Evolutionary conservation across 1,139 yeast genomes (phyloP).

Genomic region (Cylindricascospora bacillispora): DNA sequence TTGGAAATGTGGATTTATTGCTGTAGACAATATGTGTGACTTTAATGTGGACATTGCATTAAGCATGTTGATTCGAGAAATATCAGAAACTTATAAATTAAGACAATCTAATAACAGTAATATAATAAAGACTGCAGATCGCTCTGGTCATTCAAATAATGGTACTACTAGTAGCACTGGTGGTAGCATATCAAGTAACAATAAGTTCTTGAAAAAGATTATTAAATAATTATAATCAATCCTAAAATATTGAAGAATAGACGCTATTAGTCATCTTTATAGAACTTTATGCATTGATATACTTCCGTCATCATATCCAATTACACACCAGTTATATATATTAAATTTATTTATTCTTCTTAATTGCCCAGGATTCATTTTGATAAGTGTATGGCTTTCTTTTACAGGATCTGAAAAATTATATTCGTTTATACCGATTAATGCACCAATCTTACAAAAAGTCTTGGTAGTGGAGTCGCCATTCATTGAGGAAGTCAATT

Average conservation of each 20-base stretch:
- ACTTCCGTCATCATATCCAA: slow-evolving; percentile 24
- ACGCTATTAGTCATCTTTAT: no score
- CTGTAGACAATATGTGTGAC: slow-evolving; percentile 39
- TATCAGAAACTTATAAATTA: slow-evolving; percentile 31
- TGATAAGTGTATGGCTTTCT: not conserved
- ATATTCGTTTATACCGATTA: not conserved
- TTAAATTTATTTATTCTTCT: slow-evolving; percentile 11
- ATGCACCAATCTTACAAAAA: slow-evolving; percentile 2
- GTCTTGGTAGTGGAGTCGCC: not conserved
- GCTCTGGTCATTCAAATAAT: no score
- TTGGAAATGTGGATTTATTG: slow-evolving; percentile 57
- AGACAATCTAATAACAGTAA: not conserved
- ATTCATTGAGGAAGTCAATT: no score
- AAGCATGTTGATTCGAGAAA: slow-evolving; percentile 45
- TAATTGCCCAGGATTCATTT: slow-evolving; percentile 5
- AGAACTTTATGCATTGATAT: slow-evolving; percentile 10
- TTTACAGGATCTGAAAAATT: not conserved
- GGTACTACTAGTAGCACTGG: slow-evolving; percentile 2
- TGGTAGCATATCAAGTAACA: no score
- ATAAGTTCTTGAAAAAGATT: no score
- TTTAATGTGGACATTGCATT: slow-evolving; percentile 41
- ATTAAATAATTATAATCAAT: no score
- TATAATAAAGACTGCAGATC: no score
- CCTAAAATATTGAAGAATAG: no score
- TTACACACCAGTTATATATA: slow-evolving; percentile 15